Base-by-base conservation (phyloP, 768 basidiomycete genomes). In the Lanmaoa pseudosensibilis region DNA sequence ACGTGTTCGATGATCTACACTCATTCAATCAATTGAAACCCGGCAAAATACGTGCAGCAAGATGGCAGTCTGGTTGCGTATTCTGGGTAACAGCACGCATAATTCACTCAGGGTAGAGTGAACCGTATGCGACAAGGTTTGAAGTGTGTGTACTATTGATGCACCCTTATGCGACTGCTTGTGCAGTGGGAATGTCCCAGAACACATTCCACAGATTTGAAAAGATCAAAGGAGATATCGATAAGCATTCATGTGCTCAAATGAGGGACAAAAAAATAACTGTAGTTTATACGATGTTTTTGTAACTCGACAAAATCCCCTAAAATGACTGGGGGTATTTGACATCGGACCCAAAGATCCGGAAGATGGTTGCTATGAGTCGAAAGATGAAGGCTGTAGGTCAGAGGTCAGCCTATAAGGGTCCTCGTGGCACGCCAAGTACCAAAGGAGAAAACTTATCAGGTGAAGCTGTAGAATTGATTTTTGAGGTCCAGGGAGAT, bases 1-100 rank as follows among this genome's bases (percentile, higher is more conserved):
- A 45, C 56, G 50, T 63, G 62, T 53, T 38, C 50, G 15, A 46
- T 38, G 32, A 58, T 57, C 52, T 40, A 41, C 21, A 3, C 44
- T 54, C n/a, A 11, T 18, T 32, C 49, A n/a, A 44, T 32, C 49
- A n/a, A 44, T 18, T 7, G 25, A 12, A 45, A 25, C 36, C 10
- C 16, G 43, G 25, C 10, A 23, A 25, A 43, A 25, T 18, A 32
- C 33, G 12, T 37, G 21, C 15, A 37, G 19, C 11, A 41, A 55
- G 41, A 32, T 25, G 50, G 59, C 43, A 56, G 21, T 44, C n/a
- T 34, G 21, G 27, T 53, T 23, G 25, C 33, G 33, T 39, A 25
- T 32, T 52, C 23, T 19, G 38, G 10, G 15, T 34, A 49, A n/a
- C 33, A 9, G 38, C 12, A 52, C 50, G 41, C 57, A 41, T 25